Conservation (phyloP, 805 yeast species). For the Yamadazyma kitorensis region DNA sequence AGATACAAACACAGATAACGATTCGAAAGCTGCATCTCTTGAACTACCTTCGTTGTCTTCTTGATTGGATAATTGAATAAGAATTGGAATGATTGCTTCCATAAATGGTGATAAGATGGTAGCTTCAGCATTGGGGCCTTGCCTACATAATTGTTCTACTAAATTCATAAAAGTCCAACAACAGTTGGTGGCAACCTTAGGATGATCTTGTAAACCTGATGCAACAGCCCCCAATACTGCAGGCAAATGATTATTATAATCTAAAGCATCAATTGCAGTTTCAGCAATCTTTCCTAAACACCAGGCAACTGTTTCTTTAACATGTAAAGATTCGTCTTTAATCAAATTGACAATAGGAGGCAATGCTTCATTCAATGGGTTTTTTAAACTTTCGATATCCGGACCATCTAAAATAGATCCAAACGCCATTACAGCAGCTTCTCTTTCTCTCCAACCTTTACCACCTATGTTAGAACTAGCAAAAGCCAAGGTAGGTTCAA, state of each 20-base stretch:
- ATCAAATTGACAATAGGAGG: slow-evolving; percentile 74
- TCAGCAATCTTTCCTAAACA: slow-evolving; percentile 96
- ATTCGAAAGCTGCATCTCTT: slow-evolving; percentile 96
- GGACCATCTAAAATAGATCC: slow-evolving; percentile 97
- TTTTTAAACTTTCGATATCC: slow-evolving; percentile 63
- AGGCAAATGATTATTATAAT: slow-evolving; percentile 62
- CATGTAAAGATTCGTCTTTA: slow-evolving; percentile 74
- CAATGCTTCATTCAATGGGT: slow-evolving; percentile 77
- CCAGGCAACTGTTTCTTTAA: slow-evolving; percentile 97
- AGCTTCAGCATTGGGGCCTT: slow-evolving; percentile 47
- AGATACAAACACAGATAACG: slow-evolving; percentile 76
- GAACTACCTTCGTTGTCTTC: slow-evolving; percentile 82
- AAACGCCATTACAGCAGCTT: slow-evolving; percentile 98
- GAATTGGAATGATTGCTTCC: slow-evolving; percentile 61
- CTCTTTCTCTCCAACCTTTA: slow-evolving; percentile 76
- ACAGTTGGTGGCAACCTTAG: slow-evolving; percentile 93
- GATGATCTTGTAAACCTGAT: slow-evolving; percentile 83
- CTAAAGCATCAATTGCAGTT: slow-evolving; percentile 72
- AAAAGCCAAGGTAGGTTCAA: slow-evolving; percentile 79
- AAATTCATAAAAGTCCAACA: slow-evolving; percentile 96
- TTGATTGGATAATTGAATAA: slow-evolving; percentile 67
- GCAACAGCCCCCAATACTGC: slow-evolving; percentile 69
- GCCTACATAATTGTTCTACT: slow-evolving; percentile 71
- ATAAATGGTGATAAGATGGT: slow-evolving; percentile 76
- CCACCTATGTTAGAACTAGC: slow-evolving; percentile 68